Evolutionary conservation across 2,329 filamentous ascomycete species (phyloP).

Genomic region (Diaporthe longicolla): DNA sequence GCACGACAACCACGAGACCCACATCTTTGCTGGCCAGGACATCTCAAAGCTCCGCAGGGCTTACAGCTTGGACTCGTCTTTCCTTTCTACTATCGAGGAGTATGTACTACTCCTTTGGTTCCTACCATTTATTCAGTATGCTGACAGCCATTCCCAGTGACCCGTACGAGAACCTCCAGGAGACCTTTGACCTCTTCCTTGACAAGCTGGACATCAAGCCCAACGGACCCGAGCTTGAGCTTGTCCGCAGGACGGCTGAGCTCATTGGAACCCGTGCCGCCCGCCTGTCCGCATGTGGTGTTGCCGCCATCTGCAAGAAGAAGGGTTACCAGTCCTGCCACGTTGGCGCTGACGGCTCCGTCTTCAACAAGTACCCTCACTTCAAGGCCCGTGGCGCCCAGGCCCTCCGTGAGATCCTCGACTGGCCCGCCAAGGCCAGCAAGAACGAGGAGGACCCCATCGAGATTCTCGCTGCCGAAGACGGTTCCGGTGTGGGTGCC

Average conservation of each 20-base stretch:
- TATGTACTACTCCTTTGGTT: constrained; percentile 56
- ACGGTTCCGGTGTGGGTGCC: constrained; percentile 96
- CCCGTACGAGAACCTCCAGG: constrained; percentile 93
- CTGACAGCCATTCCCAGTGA: constrained; percentile 68
- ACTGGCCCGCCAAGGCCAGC: constrained; percentile 83
- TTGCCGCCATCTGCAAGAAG: constrained; percentile 97
- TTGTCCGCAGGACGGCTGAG: constrained; percentile 90
- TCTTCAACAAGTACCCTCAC: constrained; percentile 99
- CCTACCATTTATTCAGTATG: not conserved
- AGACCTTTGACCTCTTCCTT: constrained; percentile 87
- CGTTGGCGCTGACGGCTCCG: constrained; percentile 95
- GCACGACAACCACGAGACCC: constrained; percentile 80
- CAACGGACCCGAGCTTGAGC: constrained; percentile 85
- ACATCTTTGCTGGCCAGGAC: constrained; percentile 89
- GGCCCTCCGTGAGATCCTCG: constrained; percentile 93
- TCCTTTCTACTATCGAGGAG: constrained; percentile 94
- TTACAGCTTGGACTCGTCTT: constrained; percentile 92
- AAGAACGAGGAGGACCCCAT: constrained; percentile 86
- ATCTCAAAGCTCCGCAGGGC: constrained; percentile 84
- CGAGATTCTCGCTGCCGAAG: constrained; percentile 90
- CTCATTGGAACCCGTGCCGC: constrained; percentile 95
- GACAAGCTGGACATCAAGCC: constrained; percentile 80
- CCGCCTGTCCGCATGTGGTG: constrained; percentile 92
- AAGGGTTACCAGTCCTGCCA: constrained; percentile 90
- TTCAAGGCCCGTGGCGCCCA: constrained; percentile 94